Base-by-base conservation (phyloP, 2,329 filamentous ascomycete species). In the Epichloe uncinata region DNA sequence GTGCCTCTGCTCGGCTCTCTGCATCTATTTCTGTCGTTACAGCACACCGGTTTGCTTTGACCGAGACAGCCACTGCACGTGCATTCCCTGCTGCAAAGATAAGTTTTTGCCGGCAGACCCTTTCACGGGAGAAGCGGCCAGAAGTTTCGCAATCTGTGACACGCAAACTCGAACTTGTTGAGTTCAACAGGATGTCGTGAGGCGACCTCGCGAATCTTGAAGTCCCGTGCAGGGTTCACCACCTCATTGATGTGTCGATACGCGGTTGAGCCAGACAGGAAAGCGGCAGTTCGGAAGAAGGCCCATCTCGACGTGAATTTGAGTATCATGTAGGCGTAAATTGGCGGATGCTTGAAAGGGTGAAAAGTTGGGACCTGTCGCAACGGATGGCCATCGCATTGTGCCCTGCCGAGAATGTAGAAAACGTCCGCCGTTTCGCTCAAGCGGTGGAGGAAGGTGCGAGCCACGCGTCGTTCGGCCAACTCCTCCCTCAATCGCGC, bases 381-480 rank as follows among this genome's bases (percentile, higher is more conserved):
- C 43, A 69, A 53, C 9, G 60, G 57, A 48, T 62, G 61, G 3
- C 66, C 67, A 56, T 72, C 69, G 52, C 68, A 59, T 2, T 53
- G 57, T 18, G 70, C 65, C 47, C 70, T 61, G 56, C 59, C 66
- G 47, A 70, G 60, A 20, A 62, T 59, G 57, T 70, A 72, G 45
- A 71, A 62, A 26, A 73, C 66, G 51, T 73, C 69, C 3, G 69
- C 62, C 4, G 67, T 66, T 54, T 73, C 70, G 59, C 69, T 72
- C n/a, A 72, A 56, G 47, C 58, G 64, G 46, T 61, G 51, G 47
- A 60, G 54, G 13, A 20, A 42, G 4, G 59, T 64, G 3, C 47
- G 54, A 30, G 69, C 69, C 0, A 42, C 49, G 18, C 57, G 59
- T 16, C 57, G 60, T 53, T 73, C 69, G 13, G 30, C 49, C 3